Conservation (phyloP, 1,139 yeast species). For the Oligophagozyma castellii region DNA sequence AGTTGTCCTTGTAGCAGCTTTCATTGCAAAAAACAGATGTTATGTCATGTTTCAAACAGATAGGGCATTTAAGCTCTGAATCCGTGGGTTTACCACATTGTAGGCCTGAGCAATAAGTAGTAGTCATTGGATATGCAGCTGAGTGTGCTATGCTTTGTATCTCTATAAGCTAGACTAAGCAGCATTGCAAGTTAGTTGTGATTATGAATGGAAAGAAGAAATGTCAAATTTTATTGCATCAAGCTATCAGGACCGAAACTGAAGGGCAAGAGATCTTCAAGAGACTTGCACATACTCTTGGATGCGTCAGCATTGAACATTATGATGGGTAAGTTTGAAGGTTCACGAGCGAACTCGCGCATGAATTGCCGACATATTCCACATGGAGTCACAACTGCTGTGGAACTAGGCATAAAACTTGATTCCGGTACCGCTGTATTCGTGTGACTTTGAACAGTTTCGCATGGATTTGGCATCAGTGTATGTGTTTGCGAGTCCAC, state of each 20-base stretch:
- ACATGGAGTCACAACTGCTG: slow-evolving; percentile 73
- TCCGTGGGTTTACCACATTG: slow-evolving; percentile 75
- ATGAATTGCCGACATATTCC: slow-evolving; percentile 89
- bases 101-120: slow-evolving; percentile 50
- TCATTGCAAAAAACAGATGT: slow-evolving; percentile 69
- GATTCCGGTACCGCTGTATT: no score
- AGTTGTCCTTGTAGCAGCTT: slow-evolving; percentile 65
- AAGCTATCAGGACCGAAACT: slow-evolving; percentile 76
- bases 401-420: no score
- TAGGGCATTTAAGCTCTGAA: slow-evolving; percentile 75
- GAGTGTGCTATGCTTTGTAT: no score
- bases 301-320: slow-evolving; percentile 47
- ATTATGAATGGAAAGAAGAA: no score
- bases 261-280: slow-evolving; percentile 61
- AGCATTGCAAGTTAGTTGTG: no score
- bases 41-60: slow-evolving; percentile 64
- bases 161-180: no score
- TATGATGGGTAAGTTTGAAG: slow-evolving; percentile 34
- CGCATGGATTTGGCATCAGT: no score
- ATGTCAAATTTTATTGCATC: no score
- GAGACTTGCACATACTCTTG: slow-evolving; percentile 29
- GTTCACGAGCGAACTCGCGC: slow-evolving; percentile 49
- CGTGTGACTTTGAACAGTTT: no score
- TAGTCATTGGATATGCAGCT: no score
- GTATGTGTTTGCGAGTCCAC: no score